These are phyloP conservation scores for Globisporangium nodosum DNA, from an alignment of 352 stramenopile genomes.

Conservation along the genomic window DNA sequence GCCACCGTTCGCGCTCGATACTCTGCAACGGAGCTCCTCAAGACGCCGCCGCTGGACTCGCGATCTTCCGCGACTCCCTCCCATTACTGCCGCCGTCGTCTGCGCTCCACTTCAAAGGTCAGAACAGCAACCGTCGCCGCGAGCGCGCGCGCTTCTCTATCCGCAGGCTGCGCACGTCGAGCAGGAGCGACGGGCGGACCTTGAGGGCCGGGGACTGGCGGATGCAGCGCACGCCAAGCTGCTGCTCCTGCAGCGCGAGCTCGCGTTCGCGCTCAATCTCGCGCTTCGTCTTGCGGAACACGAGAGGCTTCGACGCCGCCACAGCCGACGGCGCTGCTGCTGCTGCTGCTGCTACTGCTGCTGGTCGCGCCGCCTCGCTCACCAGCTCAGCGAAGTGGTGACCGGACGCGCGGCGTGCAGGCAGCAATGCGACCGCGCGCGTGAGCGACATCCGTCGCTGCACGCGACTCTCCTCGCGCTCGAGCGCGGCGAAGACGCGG, in stretches of 20 bases:
- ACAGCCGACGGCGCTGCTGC: slow-evolving; percentile 5
- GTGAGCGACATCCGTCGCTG: slow-evolving; percentile 13
- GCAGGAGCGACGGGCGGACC: slow-evolving; percentile 4
- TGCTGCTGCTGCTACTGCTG: slow-evolving; percentile 6
- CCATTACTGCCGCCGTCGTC: no score
- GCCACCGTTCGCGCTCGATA: no score
- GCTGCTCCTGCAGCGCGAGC: slow-evolving; percentile 9
- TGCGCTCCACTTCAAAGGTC: not conserved
- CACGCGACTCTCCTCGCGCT: slow-evolving; percentile 32
- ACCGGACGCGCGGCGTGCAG: slow-evolving; percentile 12
- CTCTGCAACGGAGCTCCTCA: no score
- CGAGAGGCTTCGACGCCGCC: slow-evolving; percentile 22
- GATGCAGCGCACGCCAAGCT: slow-evolving; percentile 7
- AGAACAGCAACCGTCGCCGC: slow-evolving; percentile 36
- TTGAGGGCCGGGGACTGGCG: slow-evolving; percentile 1
- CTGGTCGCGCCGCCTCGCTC: not conserved
- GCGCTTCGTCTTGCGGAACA: slow-evolving; percentile 53
- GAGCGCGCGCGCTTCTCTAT: slow-evolving; percentile 20
- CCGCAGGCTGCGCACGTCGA: slow-evolving; percentile 2
- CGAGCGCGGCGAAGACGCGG: slow-evolving; percentile 21
- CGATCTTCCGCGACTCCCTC: no score
- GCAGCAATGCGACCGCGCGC: slow-evolving; percentile 6
- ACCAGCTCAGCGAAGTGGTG: not conserved
- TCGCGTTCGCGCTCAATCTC: slow-evolving; percentile 40
- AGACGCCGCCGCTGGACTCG: no score